These are phyloP conservation scores for Candida methanosorbosa DNA, from an alignment of 805 yeast species.

Conservation along the genomic window DNA sequence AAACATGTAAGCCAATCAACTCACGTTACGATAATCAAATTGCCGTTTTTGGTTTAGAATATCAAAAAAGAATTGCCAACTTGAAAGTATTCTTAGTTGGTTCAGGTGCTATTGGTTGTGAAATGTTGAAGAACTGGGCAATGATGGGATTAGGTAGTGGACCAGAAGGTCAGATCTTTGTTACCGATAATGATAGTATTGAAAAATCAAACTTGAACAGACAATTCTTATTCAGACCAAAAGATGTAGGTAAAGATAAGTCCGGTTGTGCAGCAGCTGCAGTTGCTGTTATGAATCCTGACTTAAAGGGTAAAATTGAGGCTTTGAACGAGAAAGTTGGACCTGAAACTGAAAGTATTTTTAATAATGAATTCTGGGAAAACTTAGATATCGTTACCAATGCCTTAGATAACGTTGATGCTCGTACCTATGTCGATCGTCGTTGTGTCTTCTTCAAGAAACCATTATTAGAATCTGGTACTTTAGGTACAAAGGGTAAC, in stretches of 20 bases:
- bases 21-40: slow-evolving; percentile 92
- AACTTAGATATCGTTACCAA: slow-evolving; percentile 83
- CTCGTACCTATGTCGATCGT: slow-evolving; percentile 95
- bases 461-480: slow-evolving; percentile 91
- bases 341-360: slow-evolving; percentile 81
- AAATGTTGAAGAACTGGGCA: slow-evolving; percentile 97
- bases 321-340: slow-evolving; percentile 85
- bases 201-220: slow-evolving; percentile 95
- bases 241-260: slow-evolving; percentile 87
- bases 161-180: slow-evolving; percentile 70
- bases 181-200: slow-evolving; percentile 92
- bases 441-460: slow-evolving; percentile 90
- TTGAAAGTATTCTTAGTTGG: slow-evolving; percentile 87
- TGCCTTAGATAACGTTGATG: slow-evolving; percentile 96
- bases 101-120: slow-evolving; percentile 98
- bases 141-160: slow-evolving; percentile 93
- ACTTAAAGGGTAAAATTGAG: slow-evolving; percentile 66
- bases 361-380: slow-evolving; percentile 81
- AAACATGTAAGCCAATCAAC: slow-evolving; percentile 64
- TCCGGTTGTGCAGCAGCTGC: slow-evolving; percentile 88
- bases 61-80: slow-evolving; percentile 66
- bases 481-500: slow-evolving; percentile 97
- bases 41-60: slow-evolving; percentile 83
- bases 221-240: slow-evolving; percentile 90
- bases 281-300: slow-evolving; percentile 79